Evolutionary conservation across 2,329 filamentous ascomycete genomes (phyloP), one percentile per base, ranked within the genome.

Genomic region (Aspergillus bombycis): DNA sequence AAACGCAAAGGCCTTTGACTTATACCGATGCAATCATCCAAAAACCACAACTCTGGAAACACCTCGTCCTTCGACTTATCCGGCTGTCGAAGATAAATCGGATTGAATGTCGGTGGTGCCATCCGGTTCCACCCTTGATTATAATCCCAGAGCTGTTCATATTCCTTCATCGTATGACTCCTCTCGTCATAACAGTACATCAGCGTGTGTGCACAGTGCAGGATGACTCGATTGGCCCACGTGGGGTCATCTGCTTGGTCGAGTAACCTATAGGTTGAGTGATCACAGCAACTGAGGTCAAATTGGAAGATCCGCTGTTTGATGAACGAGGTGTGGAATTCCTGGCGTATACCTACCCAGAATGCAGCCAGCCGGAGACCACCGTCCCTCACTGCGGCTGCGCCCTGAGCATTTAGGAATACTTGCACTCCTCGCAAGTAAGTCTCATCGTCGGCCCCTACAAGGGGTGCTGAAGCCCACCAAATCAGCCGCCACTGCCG

Each of bases 161-260:
- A 60, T 2, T n/a, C 34, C n/a, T 48, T 32, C 3, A 46, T 80
- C 81, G 16, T 78, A 2, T 65, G 62, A 41, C 71, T 65, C 63
- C 65, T 50, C 58, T 73, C 61, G 61, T 75, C 63, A 68, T 88
- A 89, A 70, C 87, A 89, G 67, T 83, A 88, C 61, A 87, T 85
- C n/a, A 89, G 75, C 0, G 88, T 83, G 63, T 88, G 85, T 14
- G 86, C 86, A 57, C 86, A 86, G 66, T 87, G 84, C 1, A 87
- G 79, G 0, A 89, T 82, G 26, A 86, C 84, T 9, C 86, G 81
- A 72, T 89, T 88, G 2, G 86, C 68, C 74, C 74, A 78, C 1
- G 74, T 68, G 5, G 53, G 41, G 19, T 66, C 64, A n/a, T 66
- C 62, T 1, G 59, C 52, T 2, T 46, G 56, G 2, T 52, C 28